phyloP scores from a whole-genome alignment of 495 filamentous ascomycete genomes.

The Penicillium cinerascens region DNA sequence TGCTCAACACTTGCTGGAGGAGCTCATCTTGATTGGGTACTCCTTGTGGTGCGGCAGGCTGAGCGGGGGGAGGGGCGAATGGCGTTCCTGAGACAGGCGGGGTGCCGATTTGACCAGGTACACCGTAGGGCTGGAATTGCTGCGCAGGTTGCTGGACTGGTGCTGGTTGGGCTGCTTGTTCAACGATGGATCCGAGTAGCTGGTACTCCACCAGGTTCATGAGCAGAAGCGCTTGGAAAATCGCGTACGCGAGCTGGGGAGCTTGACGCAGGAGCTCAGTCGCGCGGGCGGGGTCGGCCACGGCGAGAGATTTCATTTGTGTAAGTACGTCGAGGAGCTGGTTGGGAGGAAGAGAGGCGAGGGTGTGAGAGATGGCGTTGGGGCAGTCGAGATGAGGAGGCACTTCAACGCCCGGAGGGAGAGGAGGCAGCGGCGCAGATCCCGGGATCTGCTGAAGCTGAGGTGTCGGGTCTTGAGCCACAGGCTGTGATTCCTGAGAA shows the following conservation, averaged over 20 bases:
- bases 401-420: slow-evolving; percentile 80
- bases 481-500: slow-evolving; percentile 31
- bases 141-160: slow-evolving; percentile 30
- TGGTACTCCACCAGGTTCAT: slow-evolving; percentile 84
- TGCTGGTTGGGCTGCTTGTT: slow-evolving; percentile 47
- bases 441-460: slow-evolving; percentile 26
- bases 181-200: slow-evolving; percentile 54
- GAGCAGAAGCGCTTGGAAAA: slow-evolving; percentile 91
- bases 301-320: slow-evolving; percentile 88
- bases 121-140: slow-evolving; percentile 33
- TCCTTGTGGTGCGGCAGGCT: slow-evolving; percentile 39
- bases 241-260: slow-evolving; percentile 90
- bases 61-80: slow-evolving; percentile 46
- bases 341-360: slow-evolving; percentile 76
- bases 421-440: slow-evolving; percentile 60
- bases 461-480: slow-evolving; percentile 19
- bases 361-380: slow-evolving; percentile 86
- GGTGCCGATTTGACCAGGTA: slow-evolving; percentile 48
- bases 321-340: slow-evolving; percentile 92
- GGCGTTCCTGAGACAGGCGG: slow-evolving; percentile 57
- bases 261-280: slow-evolving; percentile 85
- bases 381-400: slow-evolving; percentile 76
- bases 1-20: slow-evolving; percentile 68
- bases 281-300: slow-evolving; percentile 75
- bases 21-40: slow-evolving; percentile 60